A percentile compares a stretch with the other conserved stretches of the same genome.
Conservation (phyloP, 148 eudicot genomes). For the Rhododendron kiyosumense region DNA sequence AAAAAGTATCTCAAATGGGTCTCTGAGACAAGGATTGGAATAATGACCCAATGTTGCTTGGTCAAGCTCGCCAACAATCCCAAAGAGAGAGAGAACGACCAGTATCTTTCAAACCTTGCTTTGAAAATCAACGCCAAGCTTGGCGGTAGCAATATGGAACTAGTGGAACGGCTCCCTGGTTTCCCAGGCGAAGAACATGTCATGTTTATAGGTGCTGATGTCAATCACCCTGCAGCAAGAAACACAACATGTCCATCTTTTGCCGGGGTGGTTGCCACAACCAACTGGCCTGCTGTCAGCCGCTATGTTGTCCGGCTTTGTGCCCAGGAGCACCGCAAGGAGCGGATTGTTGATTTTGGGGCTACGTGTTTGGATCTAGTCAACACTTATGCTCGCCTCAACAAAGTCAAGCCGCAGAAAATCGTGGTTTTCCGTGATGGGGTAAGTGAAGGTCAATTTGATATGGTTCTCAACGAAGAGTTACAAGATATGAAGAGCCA, state of each 20-base stretch:
- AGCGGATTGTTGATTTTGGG: slow-evolving; percentile 32
- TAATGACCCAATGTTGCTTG: slow-evolving; percentile 70
- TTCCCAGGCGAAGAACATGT: slow-evolving; percentile 27
- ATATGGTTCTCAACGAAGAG: slow-evolving; percentile 38
- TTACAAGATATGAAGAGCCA: slow-evolving; percentile 21
- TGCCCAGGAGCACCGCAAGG: slow-evolving; percentile 24
- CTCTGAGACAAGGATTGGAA: slow-evolving; percentile 57
- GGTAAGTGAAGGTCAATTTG: slow-evolving; percentile 39
- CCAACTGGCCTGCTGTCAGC: slow-evolving; percentile 35
- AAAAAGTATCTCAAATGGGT: slow-evolving; percentile 52
- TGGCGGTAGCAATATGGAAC: slow-evolving; percentile 60
- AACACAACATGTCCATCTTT: slow-evolving; percentile 28
- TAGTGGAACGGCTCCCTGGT: slow-evolving; percentile 22
- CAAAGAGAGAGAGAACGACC: slow-evolving; percentile 28
- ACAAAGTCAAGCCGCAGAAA: slow-evolving; percentile 25
- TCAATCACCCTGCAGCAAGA: slow-evolving; percentile 31
- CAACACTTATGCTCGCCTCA: slow-evolving; percentile 19
- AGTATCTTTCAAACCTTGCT: slow-evolving; percentile 58
- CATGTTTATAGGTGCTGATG: slow-evolving; percentile 56
- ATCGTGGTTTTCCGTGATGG: slow-evolving; percentile 44
- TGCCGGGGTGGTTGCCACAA: slow-evolving; percentile 39
- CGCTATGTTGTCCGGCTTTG: slow-evolving; percentile 29
- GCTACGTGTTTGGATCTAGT: slow-evolving; percentile 28
- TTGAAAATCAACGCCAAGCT: slow-evolving; percentile 72
- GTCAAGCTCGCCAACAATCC: slow-evolving; percentile 21